phyloP scores from a whole-genome alignment of 2,329 filamentous ascomycete genomes.

The Verticillium dahliae region DNA sequence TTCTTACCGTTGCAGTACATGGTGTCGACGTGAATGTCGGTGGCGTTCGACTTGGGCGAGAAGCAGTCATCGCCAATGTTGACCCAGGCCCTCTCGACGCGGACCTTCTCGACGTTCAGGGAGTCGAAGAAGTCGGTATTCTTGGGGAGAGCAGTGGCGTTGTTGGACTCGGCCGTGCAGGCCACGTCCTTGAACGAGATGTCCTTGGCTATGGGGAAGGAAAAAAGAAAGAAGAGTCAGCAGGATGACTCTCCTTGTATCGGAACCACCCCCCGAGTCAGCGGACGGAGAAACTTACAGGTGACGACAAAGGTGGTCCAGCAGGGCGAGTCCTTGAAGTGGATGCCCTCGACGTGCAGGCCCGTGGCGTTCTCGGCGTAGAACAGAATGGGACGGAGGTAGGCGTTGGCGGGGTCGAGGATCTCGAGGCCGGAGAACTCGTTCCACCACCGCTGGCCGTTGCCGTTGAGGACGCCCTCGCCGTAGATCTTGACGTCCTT shows the following conservation, averaged over 20 bases:
- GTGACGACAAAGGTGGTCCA: slow-evolving; percentile 57
- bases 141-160: slow-evolving; percentile 53
- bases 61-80: slow-evolving; percentile 62
- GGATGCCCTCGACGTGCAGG: slow-evolving; percentile 49
- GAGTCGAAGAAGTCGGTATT: slow-evolving; percentile 47
- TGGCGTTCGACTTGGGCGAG: slow-evolving; percentile 57
- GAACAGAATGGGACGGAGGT: slow-evolving; percentile 52
- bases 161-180: slow-evolving; percentile 48
- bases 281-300: slow-evolving; percentile 22
- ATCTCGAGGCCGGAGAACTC: slow-evolving; percentile 41
- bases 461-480: slow-evolving; percentile 52
- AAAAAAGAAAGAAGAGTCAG: neutral
- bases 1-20: slow-evolving; percentile 42
- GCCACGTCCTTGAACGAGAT: slow-evolving; percentile 46
- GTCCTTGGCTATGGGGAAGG: slow-evolving; percentile 27
- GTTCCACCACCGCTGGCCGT: slow-evolving; percentile 56
- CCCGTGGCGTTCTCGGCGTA: slow-evolving; percentile 54
- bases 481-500: slow-evolving; percentile 58
- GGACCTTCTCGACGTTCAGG: slow-evolving; percentile 12
- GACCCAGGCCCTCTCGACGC: slow-evolving; percentile 22
- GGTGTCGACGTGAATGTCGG: slow-evolving; percentile 52
- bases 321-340: slow-evolving; percentile 53
- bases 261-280: neutral
- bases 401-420: slow-evolving; percentile 43
- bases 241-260: too few relatives aligned